A percentile compares a stretch with the other conserved stretches of the same genome.
These are phyloP conservation scores for Hortiboletus campestris DNA, from an alignment of 768 basidiomycete genomes.

Conservation along the genomic window DNA sequence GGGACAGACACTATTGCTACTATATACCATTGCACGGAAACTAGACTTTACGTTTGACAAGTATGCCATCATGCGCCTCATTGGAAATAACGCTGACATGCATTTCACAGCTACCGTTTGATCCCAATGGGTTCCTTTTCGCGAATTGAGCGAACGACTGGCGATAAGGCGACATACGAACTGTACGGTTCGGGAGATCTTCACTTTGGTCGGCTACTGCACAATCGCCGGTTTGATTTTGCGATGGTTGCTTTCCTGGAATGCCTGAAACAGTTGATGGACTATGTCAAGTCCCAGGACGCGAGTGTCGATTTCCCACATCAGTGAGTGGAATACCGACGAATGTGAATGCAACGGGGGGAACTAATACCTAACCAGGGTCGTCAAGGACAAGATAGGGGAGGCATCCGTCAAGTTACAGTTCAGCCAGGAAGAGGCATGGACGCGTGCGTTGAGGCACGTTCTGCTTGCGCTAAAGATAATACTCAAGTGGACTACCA, in stretches of 20 bases:
- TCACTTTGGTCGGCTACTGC: slow-evolving; percentile 81
- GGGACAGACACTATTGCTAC: slow-evolving; percentile 90
- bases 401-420: slow-evolving; percentile 93
- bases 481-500: slow-evolving; percentile 83
- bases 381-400: slow-evolving; percentile 92
- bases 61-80: slow-evolving; percentile 42
- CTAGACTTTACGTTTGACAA: slow-evolving; percentile 85
- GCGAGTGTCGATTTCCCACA: slow-evolving; percentile 75
- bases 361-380: slow-evolving; percentile 42
- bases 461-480: slow-evolving; percentile 88
- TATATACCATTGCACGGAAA: slow-evolving; percentile 90
- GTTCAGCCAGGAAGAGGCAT: slow-evolving; percentile 92
- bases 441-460: slow-evolving; percentile 92
- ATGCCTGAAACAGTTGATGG: slow-evolving; percentile 88
- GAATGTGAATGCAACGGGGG: not conserved
- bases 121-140: slow-evolving; percentile 96
- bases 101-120: slow-evolving; percentile 70
- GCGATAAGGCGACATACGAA: slow-evolving; percentile 85
- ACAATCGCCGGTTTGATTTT: slow-evolving; percentile 93
- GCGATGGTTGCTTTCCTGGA: slow-evolving; percentile 97
- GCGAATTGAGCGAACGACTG: slow-evolving; percentile 77
- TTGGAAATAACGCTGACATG: slow-evolving; percentile 9
- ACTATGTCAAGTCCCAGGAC: slow-evolving; percentile 77
- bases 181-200: slow-evolving; percentile 94
- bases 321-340: slow-evolving; percentile 56